phyloP scores from a whole-genome alignment of 148 eudicot genomes.

The Vaccinium macrocarpon region DNA sequence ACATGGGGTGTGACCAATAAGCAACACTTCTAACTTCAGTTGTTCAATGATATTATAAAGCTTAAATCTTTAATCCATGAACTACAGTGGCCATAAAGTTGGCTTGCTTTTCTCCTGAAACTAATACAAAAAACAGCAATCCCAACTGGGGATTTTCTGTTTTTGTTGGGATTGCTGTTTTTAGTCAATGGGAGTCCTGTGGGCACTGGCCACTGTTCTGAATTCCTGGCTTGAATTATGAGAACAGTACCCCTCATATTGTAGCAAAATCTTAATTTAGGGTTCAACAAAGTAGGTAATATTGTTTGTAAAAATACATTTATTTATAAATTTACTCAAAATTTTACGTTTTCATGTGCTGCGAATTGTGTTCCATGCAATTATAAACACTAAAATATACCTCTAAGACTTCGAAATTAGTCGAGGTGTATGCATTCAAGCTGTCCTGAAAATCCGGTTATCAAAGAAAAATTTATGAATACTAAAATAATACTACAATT shows the following conservation, averaged over 20 bases:
- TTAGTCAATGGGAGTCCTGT: constrained; percentile 35
- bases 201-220: constrained; percentile 27
- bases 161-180: constrained; percentile 16
- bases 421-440: no score
- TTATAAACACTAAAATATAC: no score
- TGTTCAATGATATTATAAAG: background rate
- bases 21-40: background rate
- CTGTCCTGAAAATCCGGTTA: no score
- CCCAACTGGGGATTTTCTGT: constrained; percentile 14
- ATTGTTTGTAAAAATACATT: no score
- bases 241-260: constrained; percentile 22
- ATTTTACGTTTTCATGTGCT: no score
- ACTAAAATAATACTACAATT: background rate
- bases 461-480: no score
- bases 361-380: no score
- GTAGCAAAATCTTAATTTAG: background rate
- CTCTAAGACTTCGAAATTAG: no score
- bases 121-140: background rate
- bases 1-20: constrained; percentile 7
- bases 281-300: background rate
- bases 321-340: no score
- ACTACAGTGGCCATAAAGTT: background rate
- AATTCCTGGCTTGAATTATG: constrained; percentile 44
- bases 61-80: background rate
- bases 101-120: constrained; percentile 8